Conservation (phyloP, 1,284 basidiomycete species). For the Leccinum fuscescens region DNA sequence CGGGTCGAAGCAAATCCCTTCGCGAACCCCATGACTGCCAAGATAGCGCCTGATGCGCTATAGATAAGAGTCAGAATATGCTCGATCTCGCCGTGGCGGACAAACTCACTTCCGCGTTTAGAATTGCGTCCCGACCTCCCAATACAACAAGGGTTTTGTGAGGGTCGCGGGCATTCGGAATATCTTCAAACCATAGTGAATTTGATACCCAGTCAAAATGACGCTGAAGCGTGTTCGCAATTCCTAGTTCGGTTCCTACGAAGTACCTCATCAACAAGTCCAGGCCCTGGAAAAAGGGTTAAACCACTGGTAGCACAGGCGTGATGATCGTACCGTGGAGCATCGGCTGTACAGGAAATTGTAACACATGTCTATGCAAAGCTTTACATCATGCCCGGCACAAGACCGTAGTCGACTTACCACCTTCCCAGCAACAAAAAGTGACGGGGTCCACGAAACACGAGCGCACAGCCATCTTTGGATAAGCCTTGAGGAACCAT, state of each 20-base stretch:
- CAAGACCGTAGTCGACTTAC: constrained; percentile 37
- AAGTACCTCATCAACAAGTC: constrained; percentile 85
- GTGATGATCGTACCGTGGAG: constrained; percentile 46
- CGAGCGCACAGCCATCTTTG: constrained; percentile 67
- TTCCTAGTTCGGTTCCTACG: constrained; percentile 80
- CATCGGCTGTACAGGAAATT: constrained; percentile 79
- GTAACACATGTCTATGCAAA: constrained; percentile 72
- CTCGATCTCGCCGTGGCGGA: not conserved
- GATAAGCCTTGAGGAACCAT: constrained; percentile 81
- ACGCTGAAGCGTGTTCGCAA: constrained; percentile 80
- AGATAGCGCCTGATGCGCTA: constrained; percentile 76
- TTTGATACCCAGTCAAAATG: constrained; percentile 89
- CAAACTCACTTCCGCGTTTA: constrained; percentile 61
- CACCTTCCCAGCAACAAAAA: constrained; percentile 90
- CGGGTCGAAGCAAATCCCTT: constrained; percentile 71
- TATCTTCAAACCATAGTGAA: constrained; percentile 85
- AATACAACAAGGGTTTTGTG: constrained; percentile 67
- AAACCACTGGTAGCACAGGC: constrained; percentile 6
- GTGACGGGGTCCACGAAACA: constrained; percentile 89
- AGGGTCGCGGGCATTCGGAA: constrained; percentile 70
- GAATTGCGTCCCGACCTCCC: constrained; percentile 77
- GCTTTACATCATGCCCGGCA: not conserved
- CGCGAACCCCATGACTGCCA: constrained; percentile 68
- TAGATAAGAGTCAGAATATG: constrained; percentile 7
- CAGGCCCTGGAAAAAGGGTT: constrained; percentile 49